Evolutionary conservation across 768 basidiomycete species (phyloP).

Genomic region (Kondoa subrosea): DNA sequence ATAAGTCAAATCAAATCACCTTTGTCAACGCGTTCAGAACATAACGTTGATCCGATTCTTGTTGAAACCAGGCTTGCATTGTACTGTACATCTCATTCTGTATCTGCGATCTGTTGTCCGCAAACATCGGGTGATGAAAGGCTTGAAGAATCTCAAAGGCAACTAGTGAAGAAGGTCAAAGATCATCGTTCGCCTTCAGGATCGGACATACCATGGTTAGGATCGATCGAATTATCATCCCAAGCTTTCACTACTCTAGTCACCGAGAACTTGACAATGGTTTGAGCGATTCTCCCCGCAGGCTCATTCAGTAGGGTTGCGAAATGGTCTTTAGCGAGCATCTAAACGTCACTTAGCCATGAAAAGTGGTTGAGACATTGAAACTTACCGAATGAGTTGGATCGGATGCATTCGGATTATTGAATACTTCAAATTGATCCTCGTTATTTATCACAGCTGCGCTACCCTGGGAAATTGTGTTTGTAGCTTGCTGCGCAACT

Average conservation of each 20-base stretch:
- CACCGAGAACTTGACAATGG: conserved; percentile 34
- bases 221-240: conserved; percentile 44
- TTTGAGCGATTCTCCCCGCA: conserved; percentile 33
- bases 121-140: conserved; percentile 75
- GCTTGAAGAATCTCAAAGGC: conserved; percentile 39
- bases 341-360: conserved; percentile 29
- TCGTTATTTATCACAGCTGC: conserved; percentile 41
- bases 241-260: conserved; percentile 34
- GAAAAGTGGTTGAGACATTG: conserved; percentile 8
- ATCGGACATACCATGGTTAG: conserved; percentile 34
- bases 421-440: conserved; percentile 43
- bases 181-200: background rate
- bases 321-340: conserved; percentile 17
- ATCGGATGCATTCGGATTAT: conserved; percentile 51
- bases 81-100: conserved; percentile 56
- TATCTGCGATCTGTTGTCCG: conserved; percentile 45
- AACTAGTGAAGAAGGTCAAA: background rate
- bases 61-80: conserved; percentile 47
- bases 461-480: conserved; percentile 46
- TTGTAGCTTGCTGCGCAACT: conserved; percentile 51
- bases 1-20: too few species aligned
- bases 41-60: conserved; percentile 35
- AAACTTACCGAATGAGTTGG: conserved; percentile 24
- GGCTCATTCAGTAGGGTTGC: conserved; percentile 21
- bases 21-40: conserved; percentile 45